These are phyloP conservation scores for Westerdykella aurantiaca DNA, from an alignment of 2,329 filamentous ascomycete genomes.

Conservation along the genomic window DNA sequence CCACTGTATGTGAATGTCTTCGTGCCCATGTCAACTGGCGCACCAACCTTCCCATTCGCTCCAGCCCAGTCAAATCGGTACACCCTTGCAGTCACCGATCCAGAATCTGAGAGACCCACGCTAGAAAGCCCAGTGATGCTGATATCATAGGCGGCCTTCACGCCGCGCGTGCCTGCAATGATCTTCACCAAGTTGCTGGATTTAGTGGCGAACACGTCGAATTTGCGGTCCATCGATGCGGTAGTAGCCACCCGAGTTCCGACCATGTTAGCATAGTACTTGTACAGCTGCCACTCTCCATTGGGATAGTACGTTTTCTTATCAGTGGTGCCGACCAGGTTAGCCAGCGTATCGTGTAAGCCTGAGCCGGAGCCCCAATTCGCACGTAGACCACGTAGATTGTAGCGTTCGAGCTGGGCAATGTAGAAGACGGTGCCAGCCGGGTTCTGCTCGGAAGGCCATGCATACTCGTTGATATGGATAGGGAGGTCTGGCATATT, in stretches of 20 bases:
- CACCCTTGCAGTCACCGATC: conserved; percentile 1
- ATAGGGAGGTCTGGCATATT: conserved; percentile 32
- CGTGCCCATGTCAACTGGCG: conserved; percentile 3
- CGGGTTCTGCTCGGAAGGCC: conserved; percentile 39
- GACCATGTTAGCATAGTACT: conserved; percentile 46
- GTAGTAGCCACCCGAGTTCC: conserved; percentile 37
- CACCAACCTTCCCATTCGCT: conserved; percentile 1
- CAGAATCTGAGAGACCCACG: conserved; percentile 26
- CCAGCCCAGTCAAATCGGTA: conserved; percentile 9
- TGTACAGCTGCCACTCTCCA: conserved; percentile 45
- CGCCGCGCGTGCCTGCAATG: conserved; percentile 31
- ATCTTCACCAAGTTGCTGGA: conserved; percentile 29
- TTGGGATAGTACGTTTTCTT: conserved; percentile 38
- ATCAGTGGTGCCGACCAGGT: conserved; percentile 25
- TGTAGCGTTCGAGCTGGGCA: conserved; percentile 42
- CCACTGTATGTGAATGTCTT: background rate
- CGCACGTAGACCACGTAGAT: conserved; percentile 40
- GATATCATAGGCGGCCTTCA: conserved; percentile 33
- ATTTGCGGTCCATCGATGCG: conserved; percentile 28
- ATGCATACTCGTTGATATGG: conserved; percentile 49
- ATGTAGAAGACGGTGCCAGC: conserved; percentile 44
- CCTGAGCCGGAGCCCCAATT: conserved; percentile 42
- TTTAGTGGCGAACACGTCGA: conserved; percentile 39
- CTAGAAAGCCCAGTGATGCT: conserved; percentile 28
- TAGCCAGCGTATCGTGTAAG: conserved; percentile 44